Conservation (phyloP, 2,329 filamentous ascomycete species). For the Ophiostoma sp. region DNA sequence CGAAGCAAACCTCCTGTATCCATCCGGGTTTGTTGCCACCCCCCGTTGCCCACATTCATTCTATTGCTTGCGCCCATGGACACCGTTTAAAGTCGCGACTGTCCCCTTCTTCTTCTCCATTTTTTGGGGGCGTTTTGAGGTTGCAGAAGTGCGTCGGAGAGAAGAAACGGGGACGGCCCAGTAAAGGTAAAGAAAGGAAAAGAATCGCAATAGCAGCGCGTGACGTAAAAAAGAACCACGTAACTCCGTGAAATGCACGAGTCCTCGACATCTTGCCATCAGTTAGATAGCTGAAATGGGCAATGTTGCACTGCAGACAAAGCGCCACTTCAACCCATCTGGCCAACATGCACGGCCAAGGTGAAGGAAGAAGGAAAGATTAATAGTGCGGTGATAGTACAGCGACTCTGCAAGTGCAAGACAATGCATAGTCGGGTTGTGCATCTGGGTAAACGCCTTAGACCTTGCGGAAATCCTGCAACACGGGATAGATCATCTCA, state of each 20-base stretch:
- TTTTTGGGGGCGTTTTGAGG: slow-evolving; percentile 1
- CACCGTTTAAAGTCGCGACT: slow-evolving; percentile 8
- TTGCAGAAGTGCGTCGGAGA: slow-evolving; percentile 11
- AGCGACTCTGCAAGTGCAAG: slow-evolving; percentile 8
- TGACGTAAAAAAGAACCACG: not conserved
- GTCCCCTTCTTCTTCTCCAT: slow-evolving; percentile 9
- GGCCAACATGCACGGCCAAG: not conserved
- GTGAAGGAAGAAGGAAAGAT: not conserved
- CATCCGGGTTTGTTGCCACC: slow-evolving; percentile 16
- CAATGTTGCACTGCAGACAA: slow-evolving; percentile 7
- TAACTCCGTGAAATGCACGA: slow-evolving; percentile 19
- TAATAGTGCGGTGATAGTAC: slow-evolving; percentile 24
- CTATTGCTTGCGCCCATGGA: slow-evolving; percentile 21
- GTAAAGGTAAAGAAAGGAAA: not conserved
- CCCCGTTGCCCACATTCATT: slow-evolving; percentile 20
- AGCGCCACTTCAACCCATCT: not conserved
- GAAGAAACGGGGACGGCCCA: not conserved
- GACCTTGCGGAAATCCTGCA: slow-evolving; percentile 62
- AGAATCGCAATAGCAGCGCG: not conserved
- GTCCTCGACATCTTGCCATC: not conserved
- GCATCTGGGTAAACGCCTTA: slow-evolving; percentile 31
- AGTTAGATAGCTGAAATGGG: not conserved
- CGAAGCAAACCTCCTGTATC: slow-evolving; percentile 14
- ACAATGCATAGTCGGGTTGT: not conserved
- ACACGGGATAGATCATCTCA: slow-evolving; percentile 94